Conservation (phyloP, 2,329 filamentous ascomycete species). For the Neopestalotiopsis sp. region DNA sequence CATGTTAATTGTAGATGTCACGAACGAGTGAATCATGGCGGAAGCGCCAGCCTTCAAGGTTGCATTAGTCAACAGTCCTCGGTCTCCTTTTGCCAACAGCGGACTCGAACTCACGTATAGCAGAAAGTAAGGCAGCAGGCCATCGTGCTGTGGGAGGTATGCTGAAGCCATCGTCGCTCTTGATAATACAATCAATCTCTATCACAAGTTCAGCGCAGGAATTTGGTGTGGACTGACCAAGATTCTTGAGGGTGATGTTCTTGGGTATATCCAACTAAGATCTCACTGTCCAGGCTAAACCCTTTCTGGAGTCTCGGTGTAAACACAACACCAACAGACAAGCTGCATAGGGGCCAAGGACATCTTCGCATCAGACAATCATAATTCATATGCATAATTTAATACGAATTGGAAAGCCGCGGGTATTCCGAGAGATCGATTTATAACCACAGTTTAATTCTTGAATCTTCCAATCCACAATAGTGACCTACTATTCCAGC, state of each 20-base stretch:
- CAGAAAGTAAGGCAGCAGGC: conserved; percentile 37
- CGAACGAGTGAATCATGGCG: conserved; percentile 5
- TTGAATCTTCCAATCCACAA: no score
- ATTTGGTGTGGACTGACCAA: not conserved
- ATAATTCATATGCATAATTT: no score
- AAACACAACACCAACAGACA: not conserved
- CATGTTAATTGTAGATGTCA: conserved; percentile 11
- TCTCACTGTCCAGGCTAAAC: not conserved
- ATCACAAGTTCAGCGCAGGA: no score
- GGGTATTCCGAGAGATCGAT: no score
- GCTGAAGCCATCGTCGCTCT: not conserved
- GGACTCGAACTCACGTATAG: conserved; percentile 28
- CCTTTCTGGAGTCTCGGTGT: not conserved
- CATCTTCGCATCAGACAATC: no score
- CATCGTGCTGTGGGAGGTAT: conserved; percentile 21
- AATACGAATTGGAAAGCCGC: no score
- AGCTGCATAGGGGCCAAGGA: not conserved
- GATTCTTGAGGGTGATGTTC: not conserved
- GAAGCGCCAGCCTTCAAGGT: conserved; percentile 2
- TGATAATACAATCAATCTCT: not conserved
- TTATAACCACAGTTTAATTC: no score
- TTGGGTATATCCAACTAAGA: not conserved
- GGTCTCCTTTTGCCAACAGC: no score
- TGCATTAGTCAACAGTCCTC: not conserved
- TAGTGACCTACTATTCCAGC: conserved; percentile 38